Evolutionary conservation across 2,329 filamentous ascomycete genomes (phyloP), one percentile per base, ranked within the genome.

Genomic region (Claviceps monticola): DNA sequence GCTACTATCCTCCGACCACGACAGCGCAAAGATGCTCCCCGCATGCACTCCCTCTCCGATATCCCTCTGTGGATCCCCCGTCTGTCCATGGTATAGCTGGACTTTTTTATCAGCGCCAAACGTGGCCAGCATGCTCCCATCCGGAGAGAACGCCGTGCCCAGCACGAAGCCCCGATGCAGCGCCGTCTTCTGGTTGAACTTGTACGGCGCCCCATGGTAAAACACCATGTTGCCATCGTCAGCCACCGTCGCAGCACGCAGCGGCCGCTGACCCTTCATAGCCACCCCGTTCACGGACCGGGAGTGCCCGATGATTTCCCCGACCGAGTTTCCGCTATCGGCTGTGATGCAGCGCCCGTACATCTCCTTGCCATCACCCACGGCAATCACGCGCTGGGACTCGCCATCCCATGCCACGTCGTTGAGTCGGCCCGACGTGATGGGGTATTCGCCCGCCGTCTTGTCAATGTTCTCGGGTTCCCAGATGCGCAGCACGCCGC

Each of bases 381-480:
- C 91, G 3, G 91, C 93, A 62, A 97, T 96, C 63, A 98, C 84
- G 48, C 93, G 84, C 72, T 96, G 90, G 55, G 87, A 95, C 69
- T 98, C 93, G 53, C 90, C 91, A 62, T 97, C 93, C 90, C 93
- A 98, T 1, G 89, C 91, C 58, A 98, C 81, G 66, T 98, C 93
- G 65, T 95, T 95, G 70, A 98, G 91, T 51, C 88, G 84, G 13
- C 93, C 93, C 37, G 87, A 89, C 62, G 97, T 90, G 69, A 97
- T 96, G 63, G 82, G 79, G 69, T 95, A 97, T 68, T 97, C 91
- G 58, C 90, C 88, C 68, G 94, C 95, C 46, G 88, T 95, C 62
- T 84, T 87, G 51, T 76, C 75, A 46, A 89, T 89, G 59, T 88
- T 87, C 51, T 91, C 84, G 13, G 86, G 82, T 66, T 97, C 91